Evolutionary conservation across 1,284 basidiomycete genomes (phyloP).

Genomic region (Moesziomyces aphidis): DNA sequence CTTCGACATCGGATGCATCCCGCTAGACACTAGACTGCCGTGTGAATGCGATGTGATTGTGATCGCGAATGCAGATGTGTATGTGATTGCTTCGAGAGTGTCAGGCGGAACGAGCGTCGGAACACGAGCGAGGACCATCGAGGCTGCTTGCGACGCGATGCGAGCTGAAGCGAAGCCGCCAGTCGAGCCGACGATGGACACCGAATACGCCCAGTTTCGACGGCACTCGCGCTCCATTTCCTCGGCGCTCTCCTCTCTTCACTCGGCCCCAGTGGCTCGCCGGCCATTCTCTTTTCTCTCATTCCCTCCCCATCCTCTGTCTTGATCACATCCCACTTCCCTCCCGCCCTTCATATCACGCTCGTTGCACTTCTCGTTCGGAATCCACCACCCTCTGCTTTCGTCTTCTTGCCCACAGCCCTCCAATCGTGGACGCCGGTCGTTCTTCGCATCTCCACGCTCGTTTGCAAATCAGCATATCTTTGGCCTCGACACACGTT

Average conservation of each 20-base stretch:
- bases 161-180: neutral
- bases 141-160: neutral
- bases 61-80: no score
- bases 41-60: neutral
- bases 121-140: no score
- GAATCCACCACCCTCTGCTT: neutral
- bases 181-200: neutral
- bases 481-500: neutral
- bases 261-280: neutral
- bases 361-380: neutral
- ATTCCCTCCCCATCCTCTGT: neutral
- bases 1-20: neutral
- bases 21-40: neutral
- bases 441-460: constrained; percentile 7
- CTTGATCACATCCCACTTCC: neutral
- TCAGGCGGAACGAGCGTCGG: no score
- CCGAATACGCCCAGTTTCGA: neutral
- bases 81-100: no score
- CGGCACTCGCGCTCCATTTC: neutral
- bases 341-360: neutral
- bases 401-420: neutral
- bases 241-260: neutral
- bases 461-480: neutral
- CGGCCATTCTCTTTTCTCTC: neutral
- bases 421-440: constrained; percentile 1